Evolutionary conservation across 371 early-diverging fungal genomes (phyloP).

Genomic region (Mucor circinelloides): DNA sequence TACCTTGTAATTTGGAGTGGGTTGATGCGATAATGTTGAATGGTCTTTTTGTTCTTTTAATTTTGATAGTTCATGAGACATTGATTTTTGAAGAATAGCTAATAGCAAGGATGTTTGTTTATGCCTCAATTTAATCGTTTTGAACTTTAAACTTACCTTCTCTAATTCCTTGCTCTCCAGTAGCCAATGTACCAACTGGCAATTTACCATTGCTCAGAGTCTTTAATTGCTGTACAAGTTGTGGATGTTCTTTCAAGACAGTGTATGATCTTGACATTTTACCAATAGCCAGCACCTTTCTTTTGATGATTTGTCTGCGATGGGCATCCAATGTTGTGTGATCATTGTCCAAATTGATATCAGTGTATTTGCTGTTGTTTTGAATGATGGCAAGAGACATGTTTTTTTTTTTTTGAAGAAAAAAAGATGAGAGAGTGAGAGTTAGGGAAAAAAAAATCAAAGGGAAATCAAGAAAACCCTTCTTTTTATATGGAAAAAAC

Average conservation of each 20-base stretch:
- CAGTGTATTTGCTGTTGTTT: neutral
- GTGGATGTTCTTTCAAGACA: conserved; percentile 38
- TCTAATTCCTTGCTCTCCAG: conserved; percentile 40
- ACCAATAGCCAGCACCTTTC: conserved; percentile 48
- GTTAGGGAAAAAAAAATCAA: neutral
- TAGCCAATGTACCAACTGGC: conserved; percentile 35
- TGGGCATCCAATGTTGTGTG: conserved; percentile 16
- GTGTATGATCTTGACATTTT: conserved; percentile 37
- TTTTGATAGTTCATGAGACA: conserved; percentile 9
- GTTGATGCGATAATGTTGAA: conserved; percentile 1
- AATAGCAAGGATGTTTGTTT: neutral
- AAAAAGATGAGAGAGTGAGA: neutral
- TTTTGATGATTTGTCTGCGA: conserved; percentile 45
- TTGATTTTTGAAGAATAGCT: conserved; percentile 1
- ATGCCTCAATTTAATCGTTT: conserved; percentile 1
- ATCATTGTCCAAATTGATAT: conserved; percentile 5
- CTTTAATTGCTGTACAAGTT: conserved; percentile 43
- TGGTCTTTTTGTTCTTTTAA: conserved; percentile 24
- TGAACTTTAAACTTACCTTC: conserved; percentile 26
- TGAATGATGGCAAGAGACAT: conserved; percentile 21
- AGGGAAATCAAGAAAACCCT: neutral
- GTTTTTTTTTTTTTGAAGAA: neutral
- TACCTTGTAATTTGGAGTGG: conserved; percentile 23
- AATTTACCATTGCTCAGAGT: conserved; percentile 32
- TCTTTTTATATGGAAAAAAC: neutral